Percentiles rank a stretch among this genome's conserved stretches.
These are phyloP conservation scores for Arachis hypogaea DNA, from an alignment of 306 rosid genomes.

Conservation along the genomic window DNA sequence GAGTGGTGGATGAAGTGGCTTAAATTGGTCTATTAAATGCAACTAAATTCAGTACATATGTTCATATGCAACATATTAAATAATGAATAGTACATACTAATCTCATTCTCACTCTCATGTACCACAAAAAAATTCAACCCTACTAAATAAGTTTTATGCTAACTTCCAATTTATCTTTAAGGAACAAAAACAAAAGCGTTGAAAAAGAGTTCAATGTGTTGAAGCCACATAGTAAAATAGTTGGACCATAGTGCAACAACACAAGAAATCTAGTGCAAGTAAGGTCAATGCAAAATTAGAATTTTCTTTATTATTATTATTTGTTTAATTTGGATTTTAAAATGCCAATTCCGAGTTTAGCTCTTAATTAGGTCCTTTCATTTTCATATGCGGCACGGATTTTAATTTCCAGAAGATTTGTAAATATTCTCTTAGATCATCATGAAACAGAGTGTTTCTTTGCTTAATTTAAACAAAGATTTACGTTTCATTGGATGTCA, in stretches of 20 bases:
- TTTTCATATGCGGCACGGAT: background rate
- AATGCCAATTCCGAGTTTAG: background rate
- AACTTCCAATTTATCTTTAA: background rate
- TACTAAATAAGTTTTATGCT: background rate
- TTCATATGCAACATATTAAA: background rate
- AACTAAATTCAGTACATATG: background rate
- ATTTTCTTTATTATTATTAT: background rate
- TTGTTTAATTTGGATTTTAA: background rate
- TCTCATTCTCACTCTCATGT: background rate
- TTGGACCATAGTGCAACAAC: background rate
- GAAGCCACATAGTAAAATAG: background rate
- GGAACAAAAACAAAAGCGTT: background rate
- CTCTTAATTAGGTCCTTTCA: background rate
- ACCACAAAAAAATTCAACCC: background rate
- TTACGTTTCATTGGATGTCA: background rate
- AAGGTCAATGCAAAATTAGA: background rate
- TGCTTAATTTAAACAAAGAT: background rate
- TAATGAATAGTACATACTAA: background rate
- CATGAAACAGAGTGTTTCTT: too few relatives aligned
- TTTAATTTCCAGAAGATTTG: background rate
- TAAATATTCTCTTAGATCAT: background rate
- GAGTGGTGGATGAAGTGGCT: too few relatives aligned
- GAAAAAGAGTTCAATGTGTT: constrained; percentile 2
- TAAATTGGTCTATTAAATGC: background rate
- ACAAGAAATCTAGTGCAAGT: background rate